Evolutionary conservation across 176 grass and related monocot species (phyloP), one percentile per base, ranked within the genome.

Genomic region (Musa beccarii): DNA sequence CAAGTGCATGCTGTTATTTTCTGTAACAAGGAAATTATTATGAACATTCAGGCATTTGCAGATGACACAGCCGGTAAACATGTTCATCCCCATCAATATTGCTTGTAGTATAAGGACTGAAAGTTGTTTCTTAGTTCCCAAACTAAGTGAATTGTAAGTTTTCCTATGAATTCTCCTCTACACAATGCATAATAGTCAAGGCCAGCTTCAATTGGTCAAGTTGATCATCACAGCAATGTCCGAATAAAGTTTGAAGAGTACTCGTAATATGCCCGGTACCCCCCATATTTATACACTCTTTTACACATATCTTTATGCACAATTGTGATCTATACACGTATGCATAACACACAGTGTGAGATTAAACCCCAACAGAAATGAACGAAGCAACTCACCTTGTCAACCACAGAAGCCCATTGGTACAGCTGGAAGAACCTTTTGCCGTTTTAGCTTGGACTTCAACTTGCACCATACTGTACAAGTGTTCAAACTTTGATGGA

Each of bases 331-430:
- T 61, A 57, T 57, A 17, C 55, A 59, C 17, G 7, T 19, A 59
- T 19, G 15, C 7, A 61, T n/a, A n/a, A 5, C 15, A 16, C 12
- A 57, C 55, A 8, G 2, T 8, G n/a, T 9, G n/a, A 2, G n/a
- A 61, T 2, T 61, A 17, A 8, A 43, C 34, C 34, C 34, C 0
- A 43, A 4, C 34, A 43, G 14, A 26, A 49, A 69, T 69, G 25
- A 69, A 49, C 5, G 1, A 69, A 80, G 15, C 52, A 74, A 56
- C 51, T 68, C 75, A 99, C 90, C 95, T 99, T 52, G 95, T 99
- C 57, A 99, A 83, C 95, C 95, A 94, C 74, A 99, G 85, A 94
- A 99, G 88, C 56, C 90, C 95, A 84, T 99, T 99, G 75, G 90
- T 92, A 66, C 95, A 98, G 71, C 95, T 98, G 12, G 95, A 98